Evolutionary conservation across 2,329 filamentous ascomycete genomes (phyloP), one percentile per base, ranked within the genome.

Genomic region (Diaporthe nobilis): DNA sequence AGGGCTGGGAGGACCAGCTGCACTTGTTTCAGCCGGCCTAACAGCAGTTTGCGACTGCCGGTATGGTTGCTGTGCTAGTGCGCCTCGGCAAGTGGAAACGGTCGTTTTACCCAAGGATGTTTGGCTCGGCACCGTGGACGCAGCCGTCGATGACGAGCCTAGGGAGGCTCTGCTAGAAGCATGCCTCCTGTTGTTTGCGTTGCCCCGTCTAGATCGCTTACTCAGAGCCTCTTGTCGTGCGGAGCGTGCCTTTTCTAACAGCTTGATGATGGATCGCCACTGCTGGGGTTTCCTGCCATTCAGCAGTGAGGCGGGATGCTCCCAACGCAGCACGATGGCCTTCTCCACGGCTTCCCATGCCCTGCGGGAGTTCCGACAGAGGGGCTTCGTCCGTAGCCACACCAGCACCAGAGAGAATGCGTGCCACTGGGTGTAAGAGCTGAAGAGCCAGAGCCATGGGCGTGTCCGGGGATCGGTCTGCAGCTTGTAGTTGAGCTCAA

Each of bases 381-480:
- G 25, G 2, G 63, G 63, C 7, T 49, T 37, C 15, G 25, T 68
- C n/a, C 17, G 63, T 2, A 68, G 63, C 63, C 63, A 68, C 22
- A 68, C 63, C 1, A 68, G 63, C 7, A 68, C 63, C 17, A 68
- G 63, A 9, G 63, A 47, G 17, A 68, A 51, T 7, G 63, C 42
- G 8, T 68, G 63, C 63, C 63, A 68, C 12, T 68, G 63, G 17
- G 63, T 68, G 34, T 68, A 68, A 22, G 63, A 68, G 63, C 63
- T 68, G n/a, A 68, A 68, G 63, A 68, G 42, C 63, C 63, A 68
- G 25, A 28, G 63, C 63, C 63, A 68, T 15, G 22, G 63, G 9
- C 63, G 63, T 3, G 63, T 22, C n/a, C 63, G 63, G 4, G 63
- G 42, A 31, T 68, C 63, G 12, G 63, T 68, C 4, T 42, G 25